Conservation (phyloP, 208 protist species). For the Trypanosoma avium region DNA sequence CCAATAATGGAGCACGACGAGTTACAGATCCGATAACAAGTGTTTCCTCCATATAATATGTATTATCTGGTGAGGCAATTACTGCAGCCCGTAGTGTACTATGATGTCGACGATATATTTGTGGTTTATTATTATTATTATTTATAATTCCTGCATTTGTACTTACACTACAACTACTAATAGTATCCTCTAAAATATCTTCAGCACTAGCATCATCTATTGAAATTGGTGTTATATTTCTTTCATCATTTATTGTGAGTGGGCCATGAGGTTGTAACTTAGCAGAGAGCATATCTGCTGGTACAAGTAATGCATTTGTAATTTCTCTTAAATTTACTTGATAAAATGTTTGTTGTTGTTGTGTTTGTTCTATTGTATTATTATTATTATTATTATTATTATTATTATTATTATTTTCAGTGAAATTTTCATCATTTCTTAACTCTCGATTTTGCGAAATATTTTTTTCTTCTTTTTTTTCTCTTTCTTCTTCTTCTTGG, state of each 20-base stretch:
- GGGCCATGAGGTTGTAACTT: constrained; percentile 7
- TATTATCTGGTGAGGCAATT: constrained; percentile 6
- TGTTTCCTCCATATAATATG: constrained; percentile 16
- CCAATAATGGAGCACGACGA: background rate
- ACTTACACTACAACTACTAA: too few species aligned
- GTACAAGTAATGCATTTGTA: constrained; percentile 21
- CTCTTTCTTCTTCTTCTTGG: too few species aligned
- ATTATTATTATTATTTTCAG: too few species aligned
- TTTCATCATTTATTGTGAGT: background rate
- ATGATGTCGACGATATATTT: background rate
- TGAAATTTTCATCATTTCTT: too few species aligned
- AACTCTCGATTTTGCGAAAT: too few species aligned
- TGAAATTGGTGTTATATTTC: background rate
- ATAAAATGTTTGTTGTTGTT: constrained; percentile 15
- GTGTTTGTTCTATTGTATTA: too few species aligned
- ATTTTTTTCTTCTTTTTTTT: too few species aligned
- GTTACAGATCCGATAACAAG: constrained; percentile 20
- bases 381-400: too few species aligned
- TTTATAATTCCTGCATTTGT: too few species aligned
- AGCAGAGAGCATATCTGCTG: constrained; percentile 12
- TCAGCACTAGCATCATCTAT: too few species aligned
- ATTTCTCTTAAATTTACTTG: constrained; percentile 16
- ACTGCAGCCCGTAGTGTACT: constrained; percentile 12
- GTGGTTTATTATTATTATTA: background rate
- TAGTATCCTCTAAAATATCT: too few species aligned